These are phyloP conservation scores for Cardiospermum halicacabum DNA, from an alignment of 345 rosid species.

Conservation along the genomic window DNA sequence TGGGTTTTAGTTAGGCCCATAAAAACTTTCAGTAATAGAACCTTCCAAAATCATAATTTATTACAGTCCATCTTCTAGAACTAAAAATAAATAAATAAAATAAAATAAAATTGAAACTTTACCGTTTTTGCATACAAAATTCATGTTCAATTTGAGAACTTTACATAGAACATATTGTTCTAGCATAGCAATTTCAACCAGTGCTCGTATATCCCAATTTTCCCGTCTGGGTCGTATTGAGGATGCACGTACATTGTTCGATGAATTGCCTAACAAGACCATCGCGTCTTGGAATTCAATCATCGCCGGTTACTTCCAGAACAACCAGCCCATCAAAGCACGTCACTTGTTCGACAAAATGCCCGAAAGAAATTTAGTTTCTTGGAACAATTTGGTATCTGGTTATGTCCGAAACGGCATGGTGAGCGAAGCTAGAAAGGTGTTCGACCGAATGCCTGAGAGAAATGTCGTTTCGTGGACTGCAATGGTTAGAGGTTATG, in stretches of 20 bases:
- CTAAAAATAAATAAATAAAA: too few species aligned
- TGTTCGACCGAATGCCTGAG: conserved; percentile 63
- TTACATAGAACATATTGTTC: conserved; percentile 31
- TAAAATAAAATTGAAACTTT: neutral
- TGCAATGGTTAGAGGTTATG: conserved; percentile 63
- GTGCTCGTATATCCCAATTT: conserved; percentile 44
- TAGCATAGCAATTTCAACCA: conserved; percentile 13
- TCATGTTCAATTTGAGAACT: conserved; percentile 11
- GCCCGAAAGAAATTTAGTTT: conserved; percentile 64
- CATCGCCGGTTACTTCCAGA: conserved; percentile 46
- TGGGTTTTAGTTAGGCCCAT: too few species aligned
- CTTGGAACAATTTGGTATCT: conserved; percentile 70
- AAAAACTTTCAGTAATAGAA: too few species aligned
- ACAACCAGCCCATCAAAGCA: conserved; percentile 48
- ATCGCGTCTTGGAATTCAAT: conserved; percentile 65
- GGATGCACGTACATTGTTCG: conserved; percentile 53
- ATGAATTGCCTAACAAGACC: conserved; percentile 42
- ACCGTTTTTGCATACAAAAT: neutral
- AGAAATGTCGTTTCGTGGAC: conserved; percentile 76
- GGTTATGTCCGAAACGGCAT: conserved; percentile 61
- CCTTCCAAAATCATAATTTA: too few species aligned
- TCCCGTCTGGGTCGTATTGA: conserved; percentile 49
- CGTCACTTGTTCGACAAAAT: conserved; percentile 47
- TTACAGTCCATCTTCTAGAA: too few species aligned
- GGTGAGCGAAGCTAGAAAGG: conserved; percentile 46